Percentiles rank a stretch among this genome's conserved stretches.
phyloP scores from a whole-genome alignment of 192 early-diverging fungal species.

The Linnemannia schmuckeri region DNA sequence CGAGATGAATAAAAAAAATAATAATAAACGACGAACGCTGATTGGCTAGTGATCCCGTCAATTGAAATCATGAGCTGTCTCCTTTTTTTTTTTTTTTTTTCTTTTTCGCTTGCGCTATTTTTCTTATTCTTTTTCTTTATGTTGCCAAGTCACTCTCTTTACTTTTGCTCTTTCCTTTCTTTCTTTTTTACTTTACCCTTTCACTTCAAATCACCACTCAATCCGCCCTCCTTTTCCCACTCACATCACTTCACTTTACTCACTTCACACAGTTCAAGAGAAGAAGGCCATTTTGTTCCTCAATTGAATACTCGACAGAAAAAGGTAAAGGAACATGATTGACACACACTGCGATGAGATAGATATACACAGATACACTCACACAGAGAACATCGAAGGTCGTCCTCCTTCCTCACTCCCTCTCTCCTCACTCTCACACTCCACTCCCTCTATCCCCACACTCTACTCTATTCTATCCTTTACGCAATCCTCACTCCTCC shows the following conservation, averaged over 20 bases:
- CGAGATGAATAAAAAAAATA: not conserved
- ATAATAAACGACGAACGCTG: not conserved
- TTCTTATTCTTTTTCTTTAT: not conserved
- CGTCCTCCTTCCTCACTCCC: not conserved
- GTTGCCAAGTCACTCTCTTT: conserved; percentile 8
- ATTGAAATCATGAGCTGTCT: conserved; percentile 4
- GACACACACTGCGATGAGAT: not conserved
- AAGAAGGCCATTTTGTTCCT: not conserved
- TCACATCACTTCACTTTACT: conserved; percentile 15
- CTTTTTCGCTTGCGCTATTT: not conserved
- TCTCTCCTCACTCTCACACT: not conserved
- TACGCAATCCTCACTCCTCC: not conserved
- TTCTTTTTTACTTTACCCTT: not conserved
- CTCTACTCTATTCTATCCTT: conserved; percentile 1
- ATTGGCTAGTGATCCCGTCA: conserved; percentile 15
- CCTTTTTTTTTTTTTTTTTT: not conserved
- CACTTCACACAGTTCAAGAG: conserved; percentile 14
- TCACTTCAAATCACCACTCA: conserved; percentile 10
- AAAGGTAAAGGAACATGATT: conserved; percentile 9
- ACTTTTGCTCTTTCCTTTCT: not conserved
- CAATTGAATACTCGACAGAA: conserved; percentile 19
- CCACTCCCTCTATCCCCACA: not conserved
- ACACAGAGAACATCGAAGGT: not conserved
- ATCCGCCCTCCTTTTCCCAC: not conserved
- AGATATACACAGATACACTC: conserved; percentile 1